phyloP scores from a whole-genome alignment of 345 rosid genomes.

The Citropsis articulata region DNA sequence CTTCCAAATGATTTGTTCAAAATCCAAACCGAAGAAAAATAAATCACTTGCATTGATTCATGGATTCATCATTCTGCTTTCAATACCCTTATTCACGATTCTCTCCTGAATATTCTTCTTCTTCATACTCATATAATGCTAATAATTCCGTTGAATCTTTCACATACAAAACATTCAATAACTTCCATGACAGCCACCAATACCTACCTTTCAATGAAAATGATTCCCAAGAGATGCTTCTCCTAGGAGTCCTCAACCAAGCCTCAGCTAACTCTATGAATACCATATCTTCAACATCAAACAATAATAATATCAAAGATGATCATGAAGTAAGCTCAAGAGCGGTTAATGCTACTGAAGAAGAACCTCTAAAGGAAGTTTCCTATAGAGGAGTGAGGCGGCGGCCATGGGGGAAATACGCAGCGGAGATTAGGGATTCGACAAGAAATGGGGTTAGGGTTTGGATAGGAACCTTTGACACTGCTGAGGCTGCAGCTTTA shows the following conservation, averaged over 20 bases:
- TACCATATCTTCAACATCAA: not conserved
- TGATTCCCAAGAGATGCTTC: conserved; percentile 63
- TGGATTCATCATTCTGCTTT: conserved; percentile 37
- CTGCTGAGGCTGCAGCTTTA: conserved; percentile 63
- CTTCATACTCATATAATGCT: not conserved
- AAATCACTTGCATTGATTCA: not conserved
- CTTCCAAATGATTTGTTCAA: not conserved
- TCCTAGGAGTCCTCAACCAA: conserved; percentile 40
- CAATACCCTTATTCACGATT: conserved; percentile 26
- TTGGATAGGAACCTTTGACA: conserved; percentile 68
- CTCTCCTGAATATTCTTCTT: conserved; percentile 30
- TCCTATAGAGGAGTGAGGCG: conserved; percentile 55
- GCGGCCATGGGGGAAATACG: conserved; percentile 70
- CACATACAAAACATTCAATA: conserved; percentile 1
- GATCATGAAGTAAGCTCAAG: conserved; percentile 34
- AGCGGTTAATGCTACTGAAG: not conserved
- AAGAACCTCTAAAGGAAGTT: conserved; percentile 12
- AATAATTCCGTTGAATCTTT: conserved; percentile 20
- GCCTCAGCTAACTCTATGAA: conserved; percentile 18
- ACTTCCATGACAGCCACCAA: not conserved
- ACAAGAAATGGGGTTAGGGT: conserved; percentile 61
- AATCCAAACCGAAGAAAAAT: not conserved
- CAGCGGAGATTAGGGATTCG: conserved; percentile 70
- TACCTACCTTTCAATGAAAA: conserved; percentile 59
- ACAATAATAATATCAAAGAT: not conserved